Evolutionary conservation across 225 moss, liverwort and hornwort genomes (phyloP).

Genomic region (Anthoceros angustus): DNA sequence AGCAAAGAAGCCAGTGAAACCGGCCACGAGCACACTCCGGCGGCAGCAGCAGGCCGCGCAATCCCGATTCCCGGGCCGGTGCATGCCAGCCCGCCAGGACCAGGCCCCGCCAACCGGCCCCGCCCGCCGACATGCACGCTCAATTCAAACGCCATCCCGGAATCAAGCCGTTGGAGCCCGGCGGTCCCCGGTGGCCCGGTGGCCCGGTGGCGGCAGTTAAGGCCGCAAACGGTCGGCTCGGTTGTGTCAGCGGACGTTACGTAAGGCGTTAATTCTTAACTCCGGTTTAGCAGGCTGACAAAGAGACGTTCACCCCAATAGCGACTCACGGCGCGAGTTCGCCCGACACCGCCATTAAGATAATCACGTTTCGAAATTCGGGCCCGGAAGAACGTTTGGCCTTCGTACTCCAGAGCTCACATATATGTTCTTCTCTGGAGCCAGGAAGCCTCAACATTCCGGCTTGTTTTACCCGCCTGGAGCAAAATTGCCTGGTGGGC

Average conservation of each 20-base stretch:
- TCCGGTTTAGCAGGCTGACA: background rate
- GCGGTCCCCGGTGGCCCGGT: background rate
- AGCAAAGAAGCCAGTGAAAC: too few species aligned
- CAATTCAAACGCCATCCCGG: background rate
- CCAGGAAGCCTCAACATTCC: too few species aligned
- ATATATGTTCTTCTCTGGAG: background rate
- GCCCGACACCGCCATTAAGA: background rate
- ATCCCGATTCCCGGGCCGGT: too few species aligned
- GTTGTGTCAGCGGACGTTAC: conserved; percentile 4
- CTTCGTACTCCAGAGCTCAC: background rate
- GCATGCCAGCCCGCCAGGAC: too few species aligned
- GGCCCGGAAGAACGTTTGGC: conserved; percentile 2
- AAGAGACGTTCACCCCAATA: background rate
- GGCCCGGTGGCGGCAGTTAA: background rate
- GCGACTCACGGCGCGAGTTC: background rate
- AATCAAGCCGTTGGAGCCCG: background rate
- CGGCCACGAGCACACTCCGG: too few species aligned
- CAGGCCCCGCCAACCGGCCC: too few species aligned
- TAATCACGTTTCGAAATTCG: background rate
- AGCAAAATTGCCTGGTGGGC: too few species aligned
- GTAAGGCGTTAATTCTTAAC: background rate
- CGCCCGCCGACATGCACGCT: too few species aligned
- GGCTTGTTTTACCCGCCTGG: too few species aligned
- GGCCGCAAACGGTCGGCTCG: background rate
- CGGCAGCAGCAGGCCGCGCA: too few species aligned